Conservation (phyloP, 2,329 filamentous ascomycete species). For the Nemania diffusa region DNA sequence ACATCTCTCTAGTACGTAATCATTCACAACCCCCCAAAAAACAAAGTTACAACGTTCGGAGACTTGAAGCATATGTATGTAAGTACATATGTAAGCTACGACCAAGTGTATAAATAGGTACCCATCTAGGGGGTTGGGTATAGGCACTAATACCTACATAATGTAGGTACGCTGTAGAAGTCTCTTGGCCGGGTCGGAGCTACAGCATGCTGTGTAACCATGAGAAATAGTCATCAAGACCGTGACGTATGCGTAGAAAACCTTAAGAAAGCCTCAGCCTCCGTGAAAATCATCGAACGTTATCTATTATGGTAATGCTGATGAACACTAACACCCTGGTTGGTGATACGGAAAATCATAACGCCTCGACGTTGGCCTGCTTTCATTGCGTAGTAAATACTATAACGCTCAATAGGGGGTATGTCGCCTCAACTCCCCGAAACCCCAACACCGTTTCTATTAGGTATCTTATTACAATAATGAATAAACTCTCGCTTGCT, state of each 20-base stretch:
- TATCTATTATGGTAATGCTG: neutral
- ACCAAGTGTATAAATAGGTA: too few species aligned
- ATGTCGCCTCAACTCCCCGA: slow-evolving; percentile 5
- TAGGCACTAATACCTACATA: neutral
- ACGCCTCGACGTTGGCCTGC: neutral
- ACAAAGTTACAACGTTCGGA: too few species aligned
- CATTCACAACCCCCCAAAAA: too few species aligned
- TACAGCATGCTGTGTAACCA: neutral
- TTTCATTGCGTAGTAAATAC: neutral
- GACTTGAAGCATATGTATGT: too few species aligned
- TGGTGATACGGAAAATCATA: slow-evolving; percentile 12
- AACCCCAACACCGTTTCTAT: slow-evolving; percentile 2
- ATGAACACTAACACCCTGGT: slow-evolving; percentile 14
- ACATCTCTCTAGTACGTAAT: too few species aligned
- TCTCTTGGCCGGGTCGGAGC: slow-evolving; percentile 1
- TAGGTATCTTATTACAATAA: neutral
- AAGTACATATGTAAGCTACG: too few species aligned
- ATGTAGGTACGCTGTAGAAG: neutral
- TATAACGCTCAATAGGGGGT: slow-evolving; percentile 3
- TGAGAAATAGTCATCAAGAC: neutral
- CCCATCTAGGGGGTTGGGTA: neutral
- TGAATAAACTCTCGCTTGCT: slow-evolving; percentile 14
- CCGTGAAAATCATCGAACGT: neutral
- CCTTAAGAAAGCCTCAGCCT: neutral
- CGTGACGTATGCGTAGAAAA: neutral